Base-by-base conservation (phyloP, 139 green algal species). In the Astrephomene gubernaculifera region DNA sequence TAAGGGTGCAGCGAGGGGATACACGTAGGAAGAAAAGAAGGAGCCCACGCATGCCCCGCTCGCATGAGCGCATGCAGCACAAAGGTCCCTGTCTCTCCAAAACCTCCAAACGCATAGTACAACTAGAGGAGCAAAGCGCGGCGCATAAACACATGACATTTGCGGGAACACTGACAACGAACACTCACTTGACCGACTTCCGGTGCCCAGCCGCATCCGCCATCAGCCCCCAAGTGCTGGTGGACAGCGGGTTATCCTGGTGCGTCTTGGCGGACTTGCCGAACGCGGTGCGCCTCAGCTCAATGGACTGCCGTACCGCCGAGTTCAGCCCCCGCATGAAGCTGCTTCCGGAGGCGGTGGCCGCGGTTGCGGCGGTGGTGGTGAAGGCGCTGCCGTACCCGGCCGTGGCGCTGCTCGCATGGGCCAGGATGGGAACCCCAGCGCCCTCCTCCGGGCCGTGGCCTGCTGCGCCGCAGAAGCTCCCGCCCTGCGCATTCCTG, bases 271-370 rank as follows among this genome's bases (percentile, higher is more conserved):
- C 44, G 33, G 39, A 29, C 1, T n/a, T 6, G 12, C 71, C 71
- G 36, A 79, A 31, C 31, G 45, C 71, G 2, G n/a, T 65, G 31
- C 71, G 71, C 71, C 71, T 44, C 45, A 79, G 49, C 71, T 79
- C 71, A 3, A 79, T 65, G 6, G 45, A 65, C 71, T 79, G 71
- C 71, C 71, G 71, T 45, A 36, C 29, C 6, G 43, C 14, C 33
- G n/a, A 12, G n/a, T 10, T 70, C 63, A 70, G 65, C 17, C 65
- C 65, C 17, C 35, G 35, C 33, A 12, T 31, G n/a, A n/a, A n/a
- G n/a, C n/a, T n/a, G n/a, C n/a, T n/a, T n/a, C n/a, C n/a, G n/a
- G n/a, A n/a, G n/a, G n/a, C n/a, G n/a, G n/a, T n/a, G n/a, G n/a
- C n/a, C n/a, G n/a, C n/a, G n/a, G n/a, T n/a, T n/a, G n/a, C n/a